Percentiles rank a stretch among this genome's conserved stretches.
Conservation (phyloP, 1,284 basidiomycete species). For the Austroboletus novae-zelandiae region DNA sequence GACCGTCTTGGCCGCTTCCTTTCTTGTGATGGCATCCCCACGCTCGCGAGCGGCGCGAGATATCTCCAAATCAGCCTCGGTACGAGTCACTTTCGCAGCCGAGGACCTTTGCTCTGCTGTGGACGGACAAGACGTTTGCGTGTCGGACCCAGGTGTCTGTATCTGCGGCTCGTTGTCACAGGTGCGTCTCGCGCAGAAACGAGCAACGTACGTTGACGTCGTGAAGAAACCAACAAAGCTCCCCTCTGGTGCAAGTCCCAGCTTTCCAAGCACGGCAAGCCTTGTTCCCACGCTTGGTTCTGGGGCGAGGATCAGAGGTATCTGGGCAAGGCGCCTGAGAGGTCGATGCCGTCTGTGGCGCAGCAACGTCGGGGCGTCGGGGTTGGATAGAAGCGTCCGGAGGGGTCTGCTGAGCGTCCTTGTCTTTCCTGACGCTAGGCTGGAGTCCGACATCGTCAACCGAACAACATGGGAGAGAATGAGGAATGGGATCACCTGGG, state of each 20-base stretch:
- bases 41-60: conserved; percentile 16
- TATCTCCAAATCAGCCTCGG: neutral
- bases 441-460: neutral
- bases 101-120: neutral
- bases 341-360: neutral
- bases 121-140: no score
- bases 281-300: conserved; percentile 17
- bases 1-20: conserved; percentile 40
- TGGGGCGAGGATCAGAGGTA: conserved; percentile 17
- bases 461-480: neutral
- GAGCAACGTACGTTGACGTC: conserved; percentile 24
- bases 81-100: neutral
- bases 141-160: conserved; percentile 4
- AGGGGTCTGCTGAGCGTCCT: no score
- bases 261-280: conserved; percentile 31
- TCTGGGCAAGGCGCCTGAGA: neutral
- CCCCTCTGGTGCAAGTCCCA: conserved; percentile 29
- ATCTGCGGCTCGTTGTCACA: neutral
- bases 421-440: neutral
- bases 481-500: conserved; percentile 6
- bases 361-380: neutral
- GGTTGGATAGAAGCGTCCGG: neutral
- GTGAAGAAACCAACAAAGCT: conserved; percentile 25
- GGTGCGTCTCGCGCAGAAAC: neutral
- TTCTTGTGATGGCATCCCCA: conserved; percentile 9